Percentiles rank a stretch among this genome's conserved stretches.
phyloP scores from a whole-genome alignment of 495 filamentous ascomycete species.

The Penicillium samsonianum region DNA sequence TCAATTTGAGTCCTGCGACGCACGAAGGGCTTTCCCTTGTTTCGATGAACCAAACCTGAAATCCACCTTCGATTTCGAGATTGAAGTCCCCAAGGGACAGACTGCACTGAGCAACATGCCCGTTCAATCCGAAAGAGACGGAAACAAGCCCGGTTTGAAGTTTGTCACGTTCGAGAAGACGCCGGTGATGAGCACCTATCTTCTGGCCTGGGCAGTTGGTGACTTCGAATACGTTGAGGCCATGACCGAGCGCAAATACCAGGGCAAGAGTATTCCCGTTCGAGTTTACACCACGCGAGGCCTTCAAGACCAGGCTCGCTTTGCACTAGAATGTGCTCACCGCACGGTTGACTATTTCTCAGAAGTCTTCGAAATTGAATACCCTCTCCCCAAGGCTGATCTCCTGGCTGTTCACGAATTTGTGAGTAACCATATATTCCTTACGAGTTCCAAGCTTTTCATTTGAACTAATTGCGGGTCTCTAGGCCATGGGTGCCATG shows the following conservation, averaged over 20 bases:
- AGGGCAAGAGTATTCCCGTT: slow-evolving; percentile 86
- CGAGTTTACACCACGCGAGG: slow-evolving; percentile 93
- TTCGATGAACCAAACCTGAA: slow-evolving; percentile 98
- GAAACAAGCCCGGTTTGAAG: slow-evolving; percentile 64
- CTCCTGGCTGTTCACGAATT: slow-evolving; percentile 97
- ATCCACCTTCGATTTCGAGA: slow-evolving; percentile 88
- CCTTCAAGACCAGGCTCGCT: slow-evolving; percentile 82
- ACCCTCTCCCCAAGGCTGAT: slow-evolving; percentile 93
- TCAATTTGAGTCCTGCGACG: slow-evolving; percentile 96
- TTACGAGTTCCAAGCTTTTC: neutral
- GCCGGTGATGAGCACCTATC: slow-evolving; percentile 96
- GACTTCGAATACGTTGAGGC: slow-evolving; percentile 96
- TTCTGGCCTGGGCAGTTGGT: slow-evolving; percentile 93
- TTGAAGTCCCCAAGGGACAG: slow-evolving; percentile 85
- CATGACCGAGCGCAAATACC: slow-evolving; percentile 82
- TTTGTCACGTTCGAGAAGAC: slow-evolving; percentile 81
- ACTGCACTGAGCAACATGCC: slow-evolving; percentile 95
- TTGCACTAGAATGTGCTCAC: slow-evolving; percentile 82
- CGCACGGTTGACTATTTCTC: slow-evolving; percentile 94
- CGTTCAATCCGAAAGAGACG: slow-evolving; percentile 63
- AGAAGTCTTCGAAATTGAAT: slow-evolving; percentile 89
- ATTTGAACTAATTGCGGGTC: slow-evolving; percentile 32
- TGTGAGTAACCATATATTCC: slow-evolving; percentile 47
- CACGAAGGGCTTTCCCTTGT: slow-evolving; percentile 90
- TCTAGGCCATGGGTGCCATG: slow-evolving; percentile 69